Evolutionary conservation across 2,329 filamentous ascomycete species (phyloP), one percentile per base, ranked within the genome.

Genomic region (Leptoxyphium fumago): DNA sequence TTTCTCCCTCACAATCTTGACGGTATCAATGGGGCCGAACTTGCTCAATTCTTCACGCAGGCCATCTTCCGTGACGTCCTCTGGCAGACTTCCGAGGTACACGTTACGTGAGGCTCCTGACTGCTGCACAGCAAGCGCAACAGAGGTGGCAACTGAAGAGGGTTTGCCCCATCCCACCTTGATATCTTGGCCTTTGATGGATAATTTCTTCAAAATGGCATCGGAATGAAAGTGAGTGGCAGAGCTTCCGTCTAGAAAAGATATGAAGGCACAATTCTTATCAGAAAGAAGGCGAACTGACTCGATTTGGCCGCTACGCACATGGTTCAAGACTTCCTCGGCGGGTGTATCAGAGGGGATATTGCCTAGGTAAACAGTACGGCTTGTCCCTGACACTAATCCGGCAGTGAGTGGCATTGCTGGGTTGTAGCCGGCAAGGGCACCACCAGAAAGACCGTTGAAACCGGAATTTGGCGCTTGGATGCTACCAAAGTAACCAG

Each of bases 251-350:
- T 98, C 91, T 52, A 98, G 73, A 71, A 98, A 98, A 7, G 91
- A 98, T 62, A 98, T 96, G 73, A 98, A 98, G 46, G 91, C 91
- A 61, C 91, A 98, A 74, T 96, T 98, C 84, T 96, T 98, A 68
- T 98, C 91, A 18, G 89, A 86, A 44, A 98, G 73, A 52, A 98
- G 75, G 55, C 91, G 83, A 43, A 98, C 91, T n/a, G 91, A 96
- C 70, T 98, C 91, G 57, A 98, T 96, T 63, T 96, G 91, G 18
- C 91, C 91, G 64, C 91, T 96, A 51, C 91, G 79, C 47, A 98
- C 91, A 59, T 98, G 91, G 51, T 88, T 83, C 45, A 98, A 71
- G 51, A 98, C 94, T 68, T 98, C 91, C 68, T 98, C 91, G 8
- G 91, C 89, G 41, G 84, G 81, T 7, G 91, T 98, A 68, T 98